These are phyloP conservation scores for Penicillium sp. DNA, from an alignment of 2,329 filamentous ascomycete species.

Conservation along the genomic window DNA sequence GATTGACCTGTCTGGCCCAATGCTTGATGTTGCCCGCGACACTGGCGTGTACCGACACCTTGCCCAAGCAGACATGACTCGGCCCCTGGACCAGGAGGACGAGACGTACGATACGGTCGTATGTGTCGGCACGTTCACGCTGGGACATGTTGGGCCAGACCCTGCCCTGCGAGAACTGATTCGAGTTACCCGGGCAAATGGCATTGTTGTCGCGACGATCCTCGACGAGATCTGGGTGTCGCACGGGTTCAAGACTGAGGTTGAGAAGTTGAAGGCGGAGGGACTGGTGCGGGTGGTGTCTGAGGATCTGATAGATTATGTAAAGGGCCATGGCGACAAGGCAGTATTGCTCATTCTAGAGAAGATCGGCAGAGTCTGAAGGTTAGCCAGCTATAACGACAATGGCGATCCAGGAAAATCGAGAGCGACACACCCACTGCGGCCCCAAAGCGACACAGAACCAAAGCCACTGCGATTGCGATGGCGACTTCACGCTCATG, in stretches of 20 bases:
- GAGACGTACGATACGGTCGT: slow-evolving; percentile 54
- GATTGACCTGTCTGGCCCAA: slow-evolving; percentile 55
- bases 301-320: slow-evolving; percentile 33
- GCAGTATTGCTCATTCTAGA: slow-evolving; percentile 30
- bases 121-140: slow-evolving; percentile 59
- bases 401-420: background rate
- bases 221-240: slow-evolving; percentile 54
- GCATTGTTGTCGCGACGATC: slow-evolving; percentile 55
- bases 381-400: slow-evolving; percentile 10
- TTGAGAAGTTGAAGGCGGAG: slow-evolving; percentile 41
- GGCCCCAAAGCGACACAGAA: background rate
- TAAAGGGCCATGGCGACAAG: slow-evolving; percentile 34
- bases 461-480: background rate
- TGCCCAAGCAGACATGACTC: slow-evolving; percentile 51
- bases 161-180: slow-evolving; percentile 54
- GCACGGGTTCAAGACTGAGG: slow-evolving; percentile 51
- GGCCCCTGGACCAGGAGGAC: slow-evolving; percentile 43
- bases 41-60: slow-evolving; percentile 53
- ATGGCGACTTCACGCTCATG: background rate
- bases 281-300: slow-evolving; percentile 39
- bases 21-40: slow-evolving; percentile 56
- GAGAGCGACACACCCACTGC: background rate
- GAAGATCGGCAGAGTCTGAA: slow-evolving; percentile 33
- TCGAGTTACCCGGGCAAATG: slow-evolving; percentile 50
- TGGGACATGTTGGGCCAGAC: slow-evolving; percentile 57